Percentiles rank a stretch among this genome's conserved stretches.
These are phyloP conservation scores for Cryptosporidium meleagridis DNA, from an alignment of 169 alveolate species.

Conservation along the genomic window DNA sequence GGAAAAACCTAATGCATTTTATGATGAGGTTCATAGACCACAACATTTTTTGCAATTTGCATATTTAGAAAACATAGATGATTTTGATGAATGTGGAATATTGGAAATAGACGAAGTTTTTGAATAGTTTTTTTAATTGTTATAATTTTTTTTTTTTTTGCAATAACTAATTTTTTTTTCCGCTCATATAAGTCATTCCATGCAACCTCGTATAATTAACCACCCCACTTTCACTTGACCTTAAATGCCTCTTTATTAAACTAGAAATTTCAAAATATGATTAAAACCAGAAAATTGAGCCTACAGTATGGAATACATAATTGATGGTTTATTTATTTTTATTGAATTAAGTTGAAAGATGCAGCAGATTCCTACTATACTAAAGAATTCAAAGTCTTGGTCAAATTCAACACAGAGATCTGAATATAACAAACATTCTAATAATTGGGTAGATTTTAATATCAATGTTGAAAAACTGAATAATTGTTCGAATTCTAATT, in stretches of 20 bases:
- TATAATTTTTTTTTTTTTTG: neutral
- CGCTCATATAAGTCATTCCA: conserved; percentile 37
- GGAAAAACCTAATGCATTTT: conserved; percentile 96
- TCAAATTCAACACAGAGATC: conserved; percentile 50
- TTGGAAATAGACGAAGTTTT: conserved; percentile 47
- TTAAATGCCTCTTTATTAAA: neutral
- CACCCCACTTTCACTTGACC: conserved; percentile 75
- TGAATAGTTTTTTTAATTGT: conserved; percentile 5
- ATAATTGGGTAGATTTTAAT: neutral
- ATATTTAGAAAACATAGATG: conserved; percentile 75
- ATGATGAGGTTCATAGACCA: conserved; percentile 97
- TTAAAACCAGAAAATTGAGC: neutral
- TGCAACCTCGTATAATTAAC: conserved; percentile 65
- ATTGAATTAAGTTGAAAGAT: neutral
- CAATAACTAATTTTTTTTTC: neutral
- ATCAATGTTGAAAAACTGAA: neutral
- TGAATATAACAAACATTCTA: conserved; percentile 5
- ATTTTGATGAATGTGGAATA: conserved; percentile 66
- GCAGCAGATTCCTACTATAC: neutral
- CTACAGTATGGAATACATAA: neutral
- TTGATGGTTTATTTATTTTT: neutral
- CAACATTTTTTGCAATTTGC: conserved; percentile 83
- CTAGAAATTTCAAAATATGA: neutral
- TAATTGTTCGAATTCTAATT: neutral
- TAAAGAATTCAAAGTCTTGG: conserved; percentile 59